Conservation (phyloP, 768 basidiomycete species). For the Panaeolus cyanescens region DNA sequence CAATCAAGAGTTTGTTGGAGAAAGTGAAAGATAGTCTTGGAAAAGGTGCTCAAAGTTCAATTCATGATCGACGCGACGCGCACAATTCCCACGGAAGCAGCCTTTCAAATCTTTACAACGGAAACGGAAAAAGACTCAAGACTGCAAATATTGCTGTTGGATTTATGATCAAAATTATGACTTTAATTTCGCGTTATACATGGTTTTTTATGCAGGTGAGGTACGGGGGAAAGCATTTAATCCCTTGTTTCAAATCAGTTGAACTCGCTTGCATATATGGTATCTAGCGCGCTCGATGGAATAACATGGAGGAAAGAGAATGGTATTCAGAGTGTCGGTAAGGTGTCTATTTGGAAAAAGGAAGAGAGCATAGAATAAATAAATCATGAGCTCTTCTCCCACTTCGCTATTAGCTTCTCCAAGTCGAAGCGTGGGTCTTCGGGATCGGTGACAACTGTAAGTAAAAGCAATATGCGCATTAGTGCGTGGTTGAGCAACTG, state of each 20-base stretch:
- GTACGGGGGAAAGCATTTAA: no score
- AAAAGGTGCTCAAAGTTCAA: constrained; percentile 2
- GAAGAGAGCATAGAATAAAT: constrained; percentile 15
- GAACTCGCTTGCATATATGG: not conserved
- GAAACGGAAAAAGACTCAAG: not conserved
- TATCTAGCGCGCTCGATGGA: not conserved
- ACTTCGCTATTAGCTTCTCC: constrained; percentile 82
- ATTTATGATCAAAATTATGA: not conserved
- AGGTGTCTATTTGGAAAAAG: constrained; percentile 24
- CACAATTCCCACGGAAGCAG: constrained; percentile 39
- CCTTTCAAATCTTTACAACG: not conserved
- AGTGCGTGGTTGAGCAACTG: constrained; percentile 7
- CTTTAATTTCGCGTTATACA: no score
- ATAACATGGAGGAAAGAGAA: not conserved
- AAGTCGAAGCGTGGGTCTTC: constrained; percentile 96
- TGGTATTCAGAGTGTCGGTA: constrained; percentile 1
- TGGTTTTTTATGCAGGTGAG: no score
- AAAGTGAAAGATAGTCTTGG: constrained; percentile 5
- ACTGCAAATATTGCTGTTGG: not conserved
- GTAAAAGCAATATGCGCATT: constrained; percentile 10
- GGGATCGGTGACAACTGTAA: constrained; percentile 85
- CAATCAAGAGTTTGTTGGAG: constrained; percentile 6
- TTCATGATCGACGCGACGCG: constrained; percentile 37
- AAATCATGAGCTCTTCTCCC: constrained; percentile 69
- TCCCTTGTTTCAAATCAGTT: no score